phyloP scores from a whole-genome alignment of 2,329 filamentous ascomycete species.

The Alternaria postmessia region DNA sequence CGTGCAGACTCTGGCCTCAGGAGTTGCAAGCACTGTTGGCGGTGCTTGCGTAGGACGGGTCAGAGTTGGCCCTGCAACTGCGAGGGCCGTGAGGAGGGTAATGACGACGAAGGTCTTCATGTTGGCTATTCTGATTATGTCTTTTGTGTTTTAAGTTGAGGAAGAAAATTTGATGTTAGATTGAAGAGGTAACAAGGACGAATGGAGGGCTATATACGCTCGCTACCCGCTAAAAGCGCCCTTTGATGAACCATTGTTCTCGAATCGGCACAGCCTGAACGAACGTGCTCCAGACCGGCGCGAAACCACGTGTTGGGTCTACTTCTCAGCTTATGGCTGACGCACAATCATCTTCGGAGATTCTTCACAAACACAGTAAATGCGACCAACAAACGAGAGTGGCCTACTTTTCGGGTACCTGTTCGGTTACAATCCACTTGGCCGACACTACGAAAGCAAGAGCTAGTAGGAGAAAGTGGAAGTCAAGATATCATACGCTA shows the following conservation, averaged over 20 bases:
- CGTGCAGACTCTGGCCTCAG: not conserved
- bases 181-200: not conserved
- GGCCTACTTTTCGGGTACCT: too few species aligned
- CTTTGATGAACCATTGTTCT: not conserved
- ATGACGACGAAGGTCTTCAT: not conserved
- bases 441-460: not conserved
- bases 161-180: not conserved
- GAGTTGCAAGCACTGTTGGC: not conserved
- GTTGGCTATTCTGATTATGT: too few species aligned
- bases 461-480: not conserved
- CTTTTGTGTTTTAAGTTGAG: not conserved
- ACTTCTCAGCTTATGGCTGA: constrained; percentile 4
- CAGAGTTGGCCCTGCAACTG: not conserved
- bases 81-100: not conserved
- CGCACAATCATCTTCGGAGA: not conserved
- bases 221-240: not conserved
- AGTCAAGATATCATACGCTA: not conserved
- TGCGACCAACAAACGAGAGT: not conserved
- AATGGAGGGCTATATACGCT: not conserved
- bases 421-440: not conserved
- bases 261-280: not conserved
- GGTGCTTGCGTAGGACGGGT: not conserved
- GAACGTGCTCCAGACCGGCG: not conserved
- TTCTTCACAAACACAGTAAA: not conserved
- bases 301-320: not conserved